Evolutionary conservation across 2,329 filamentous ascomycete species (phyloP), one percentile per base, ranked within the genome.

Genomic region (Xylaria sp.): DNA sequence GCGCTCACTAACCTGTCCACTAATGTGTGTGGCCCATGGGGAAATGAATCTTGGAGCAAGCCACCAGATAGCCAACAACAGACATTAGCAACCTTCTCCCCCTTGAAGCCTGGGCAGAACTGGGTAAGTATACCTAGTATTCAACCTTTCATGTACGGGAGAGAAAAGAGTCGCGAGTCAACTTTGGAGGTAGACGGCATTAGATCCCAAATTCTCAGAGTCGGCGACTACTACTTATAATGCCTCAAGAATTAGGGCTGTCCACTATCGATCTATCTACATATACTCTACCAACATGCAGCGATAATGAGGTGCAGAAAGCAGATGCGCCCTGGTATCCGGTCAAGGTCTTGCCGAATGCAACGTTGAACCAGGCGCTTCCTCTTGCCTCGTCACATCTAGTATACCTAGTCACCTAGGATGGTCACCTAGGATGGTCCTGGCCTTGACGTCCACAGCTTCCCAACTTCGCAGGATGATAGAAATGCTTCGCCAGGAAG

Each of bases 401-500:
- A 22, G 29, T 25, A n/a, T n/a, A n/a, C n/a, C n/a, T n/a, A n/a
- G n/a, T n/a, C n/a, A n/a, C n/a, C n/a, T n/a, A n/a, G n/a, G n/a
- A n/a, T n/a, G n/a, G n/a, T n/a, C n/a, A n/a, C 50, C 47, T 49
- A 11, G n/a, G 39, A 29, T 31, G 5, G 17, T n/a, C 51, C 31
- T 51, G 1, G 45, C 47, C 39, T 5, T 44, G 22, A 15, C n/a
- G 47, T 55, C 51, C 15, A 51, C 47, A 9, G 42, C 67, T 63
- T 63, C 54, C 59, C 57, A 20, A 54, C 45, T 61, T 20, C 62
- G 71, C 72, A 56, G 70, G 58, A 71, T 58, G 45, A 44, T 69
- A 61, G 54, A 61, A 27, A 17, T 17, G 20, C 57, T 57, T 65
- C 54, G 58, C 73, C 73, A 71, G 69, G 72, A 73, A 75, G 61